Conservation (phyloP, 1,284 basidiomycete genomes). For the Trichosporon faecale region DNA sequence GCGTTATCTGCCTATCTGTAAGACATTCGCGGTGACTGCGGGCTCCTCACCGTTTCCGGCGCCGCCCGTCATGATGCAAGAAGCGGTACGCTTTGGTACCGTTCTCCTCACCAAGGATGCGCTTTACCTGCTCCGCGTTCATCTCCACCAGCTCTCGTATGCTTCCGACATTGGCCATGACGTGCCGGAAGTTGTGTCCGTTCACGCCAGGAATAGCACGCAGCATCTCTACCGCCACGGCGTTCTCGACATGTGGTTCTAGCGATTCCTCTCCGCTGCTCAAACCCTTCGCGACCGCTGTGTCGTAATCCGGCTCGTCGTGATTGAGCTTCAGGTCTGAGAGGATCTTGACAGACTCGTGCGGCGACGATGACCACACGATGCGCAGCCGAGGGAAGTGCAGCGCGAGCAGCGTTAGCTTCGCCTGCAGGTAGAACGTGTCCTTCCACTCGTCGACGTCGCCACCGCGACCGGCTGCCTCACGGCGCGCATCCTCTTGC, state of each 20-base stretch:
- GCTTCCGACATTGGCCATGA: conserved; percentile 74
- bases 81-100: conserved; percentile 77
- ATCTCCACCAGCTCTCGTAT: conserved; percentile 74
- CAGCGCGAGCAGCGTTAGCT: conserved; percentile 82
- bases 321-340: conserved; percentile 83
- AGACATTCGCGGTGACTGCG: background rate
- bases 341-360: conserved; percentile 88
- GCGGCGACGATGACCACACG: conserved; percentile 96
- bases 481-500: conserved; percentile 50
- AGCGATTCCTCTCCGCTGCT: conserved; percentile 28
- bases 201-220: conserved; percentile 63
- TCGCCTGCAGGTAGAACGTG: conserved; percentile 69
- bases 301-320: conserved; percentile 73
- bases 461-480: conserved; percentile 61
- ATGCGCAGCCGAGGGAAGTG: conserved; percentile 87
- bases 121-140: conserved; percentile 63
- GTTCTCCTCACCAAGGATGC: conserved; percentile 74
- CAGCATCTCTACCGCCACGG: conserved; percentile 52
- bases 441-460: conserved; percentile 40
- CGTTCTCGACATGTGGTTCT: conserved; percentile 39
- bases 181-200: conserved; percentile 78
- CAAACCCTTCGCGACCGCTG: conserved; percentile 73
- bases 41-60: background rate
- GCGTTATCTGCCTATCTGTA: background rate
- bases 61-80: conserved; percentile 62